Base-by-base conservation (phyloP, 495 filamentous ascomycete species). In the Platismatia glauca region DNA sequence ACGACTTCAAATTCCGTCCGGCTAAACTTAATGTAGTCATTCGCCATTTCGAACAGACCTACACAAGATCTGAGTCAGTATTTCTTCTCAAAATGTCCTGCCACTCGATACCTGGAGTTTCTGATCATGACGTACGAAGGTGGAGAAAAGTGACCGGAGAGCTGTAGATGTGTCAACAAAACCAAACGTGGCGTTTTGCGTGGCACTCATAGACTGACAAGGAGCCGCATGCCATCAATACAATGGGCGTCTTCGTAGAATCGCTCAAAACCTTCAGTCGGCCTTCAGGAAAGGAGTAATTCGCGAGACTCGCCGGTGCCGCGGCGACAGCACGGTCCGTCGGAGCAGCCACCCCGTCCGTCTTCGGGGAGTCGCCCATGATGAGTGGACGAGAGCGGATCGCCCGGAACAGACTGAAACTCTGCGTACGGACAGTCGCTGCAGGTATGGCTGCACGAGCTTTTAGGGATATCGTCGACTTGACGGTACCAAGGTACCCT, bases 181-280 rank as follows among this genome's bases (percentile, higher is more conserved):
- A 62, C n/a, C 0, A 5, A 2, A 12, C 12, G 27, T 29, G 20
- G 82, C 37, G 90, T 79, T 72, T 89, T 87, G 52, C 90, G 82
- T 72, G 82, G 86, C 15, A 85, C 89, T 67, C 88, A 85, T 22
- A 90, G 91, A 5, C 85, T 89, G 76, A 95, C 77, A 96, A 97
- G 55, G 89, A 93, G 44, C 93, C 93, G 73, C 92, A 96, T 41
- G 91, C 89, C 46, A 97, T 88, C 46, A 96, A 80, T 16, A 94
- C 82, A 8, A 96, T 75, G 1, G 90, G 91, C 1, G 81, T 93
- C 75, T 87, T 90, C 50, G 80, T 79, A 11, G 84, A 74, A 66
- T 89, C 80, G 31, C 75, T 77, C 75, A 93, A 86, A n/a, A 77
- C 81, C 57, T 77, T 82, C 35, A 96, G 75, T 58, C 90, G 84